Conservation (phyloP, 164 flowering plant species). For the Macadamia integrifolia region DNA sequence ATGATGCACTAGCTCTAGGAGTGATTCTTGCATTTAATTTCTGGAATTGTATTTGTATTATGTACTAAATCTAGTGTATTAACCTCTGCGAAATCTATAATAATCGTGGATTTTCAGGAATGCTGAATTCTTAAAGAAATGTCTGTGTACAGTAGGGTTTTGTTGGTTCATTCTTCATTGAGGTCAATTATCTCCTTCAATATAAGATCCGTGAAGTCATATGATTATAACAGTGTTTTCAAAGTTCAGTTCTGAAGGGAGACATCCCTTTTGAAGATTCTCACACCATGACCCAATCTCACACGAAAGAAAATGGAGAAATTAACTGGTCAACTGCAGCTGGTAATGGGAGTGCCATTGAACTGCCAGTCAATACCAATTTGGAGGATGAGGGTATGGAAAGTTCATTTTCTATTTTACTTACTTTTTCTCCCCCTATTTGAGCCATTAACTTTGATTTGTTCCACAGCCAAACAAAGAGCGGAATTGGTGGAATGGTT, state of each 20-base stretch:
- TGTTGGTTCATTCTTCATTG: slow-evolving; percentile 1
- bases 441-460: neutral
- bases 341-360: slow-evolving; percentile 1
- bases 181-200: neutral
- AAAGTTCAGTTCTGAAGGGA: neutral
- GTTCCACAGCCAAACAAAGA: slow-evolving; percentile 34
- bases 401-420: neutral
- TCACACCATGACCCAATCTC: slow-evolving; percentile 5
- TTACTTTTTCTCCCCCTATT: neutral
- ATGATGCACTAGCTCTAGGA: too few relatives aligned
- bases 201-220: neutral
- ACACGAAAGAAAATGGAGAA: slow-evolving; percentile 1
- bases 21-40: neutral
- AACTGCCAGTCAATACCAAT: neutral
- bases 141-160: neutral
- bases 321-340: neutral
- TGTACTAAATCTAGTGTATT: neutral
- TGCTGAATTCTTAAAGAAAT: slow-evolving; percentile 3
- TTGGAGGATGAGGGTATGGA: slow-evolving; percentile 12
- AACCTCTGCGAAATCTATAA: neutral
- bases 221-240: neutral
- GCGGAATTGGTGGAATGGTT: slow-evolving; percentile 62
- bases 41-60: too few relatives aligned
- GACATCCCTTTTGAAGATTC: slow-evolving; percentile 1
- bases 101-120: neutral